Conservation (phyloP, 441 rosid species). For the Hura crepitans region DNA sequence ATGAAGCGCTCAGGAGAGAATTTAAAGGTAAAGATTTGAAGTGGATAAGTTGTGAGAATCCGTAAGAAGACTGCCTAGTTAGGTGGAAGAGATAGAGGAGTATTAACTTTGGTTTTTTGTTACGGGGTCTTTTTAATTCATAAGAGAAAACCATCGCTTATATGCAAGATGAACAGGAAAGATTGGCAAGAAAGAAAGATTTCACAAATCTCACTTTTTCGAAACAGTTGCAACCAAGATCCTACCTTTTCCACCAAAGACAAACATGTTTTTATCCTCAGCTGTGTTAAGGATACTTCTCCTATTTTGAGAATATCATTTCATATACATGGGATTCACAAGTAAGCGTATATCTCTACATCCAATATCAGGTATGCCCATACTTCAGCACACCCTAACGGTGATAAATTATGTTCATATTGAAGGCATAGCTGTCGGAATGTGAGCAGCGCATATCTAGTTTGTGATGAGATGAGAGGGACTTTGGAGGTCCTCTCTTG, state of each 20-base stretch:
- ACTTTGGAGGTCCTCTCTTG: conserved; percentile 38
- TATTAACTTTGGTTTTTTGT: conserved; percentile 34
- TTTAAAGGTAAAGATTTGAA: conserved; percentile 42
- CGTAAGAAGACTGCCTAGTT: conserved; percentile 66
- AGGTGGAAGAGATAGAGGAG: conserved; percentile 47
- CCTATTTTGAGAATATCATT: conserved; percentile 37
- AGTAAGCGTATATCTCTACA: conserved; percentile 27
- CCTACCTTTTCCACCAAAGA: conserved; percentile 45
- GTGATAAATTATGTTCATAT: conserved; percentile 29
- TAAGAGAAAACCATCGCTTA: conserved; percentile 42
- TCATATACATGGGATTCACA: neutral
- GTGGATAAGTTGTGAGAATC: conserved; percentile 55
- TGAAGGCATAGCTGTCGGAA: conserved; percentile 41
- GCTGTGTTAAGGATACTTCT: conserved; percentile 40
- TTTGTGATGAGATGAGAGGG: conserved; percentile 52
- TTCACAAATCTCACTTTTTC: conserved; percentile 71
- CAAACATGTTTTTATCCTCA: conserved; percentile 42
- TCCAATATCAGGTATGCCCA: conserved; percentile 39
- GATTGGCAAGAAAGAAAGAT: conserved; percentile 68
- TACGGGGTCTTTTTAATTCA: conserved; percentile 2
- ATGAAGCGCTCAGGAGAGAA: conserved; percentile 39
- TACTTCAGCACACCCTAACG: conserved; percentile 22
- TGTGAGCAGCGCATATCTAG: conserved; percentile 44
- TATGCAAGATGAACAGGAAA: conserved; percentile 51
- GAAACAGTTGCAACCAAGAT: conserved; percentile 69